Evolutionary conservation across 257 asterid genomes (phyloP).

Genomic region (Leptodermis oblonga): DNA sequence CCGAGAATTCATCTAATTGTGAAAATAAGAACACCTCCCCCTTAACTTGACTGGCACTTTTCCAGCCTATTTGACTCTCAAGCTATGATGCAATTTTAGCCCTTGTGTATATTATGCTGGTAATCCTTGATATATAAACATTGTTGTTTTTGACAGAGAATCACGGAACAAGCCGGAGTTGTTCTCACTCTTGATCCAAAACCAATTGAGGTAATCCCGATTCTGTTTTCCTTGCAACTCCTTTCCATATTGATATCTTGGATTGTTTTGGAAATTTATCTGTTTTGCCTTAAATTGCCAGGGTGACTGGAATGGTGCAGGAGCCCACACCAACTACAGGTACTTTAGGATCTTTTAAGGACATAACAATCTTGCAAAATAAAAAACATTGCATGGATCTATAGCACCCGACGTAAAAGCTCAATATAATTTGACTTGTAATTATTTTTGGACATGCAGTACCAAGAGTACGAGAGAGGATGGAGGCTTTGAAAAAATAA

Average conservation of each 20-base stretch:
- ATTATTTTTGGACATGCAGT: constrained; percentile 37
- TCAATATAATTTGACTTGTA: background rate
- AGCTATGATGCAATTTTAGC: background rate
- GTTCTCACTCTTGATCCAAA: constrained; percentile 91
- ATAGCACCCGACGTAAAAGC: background rate
- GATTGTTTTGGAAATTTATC: constrained; percentile 11
- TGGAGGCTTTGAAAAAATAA: constrained; percentile 89
- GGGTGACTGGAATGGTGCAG: constrained; percentile 99
- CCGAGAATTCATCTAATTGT: background rate
- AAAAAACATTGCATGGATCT: background rate
- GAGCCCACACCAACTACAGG: constrained; percentile 94
- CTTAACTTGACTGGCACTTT: background rate
- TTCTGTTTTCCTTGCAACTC: background rate
- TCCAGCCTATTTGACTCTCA: background rate
- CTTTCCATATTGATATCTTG: background rate
- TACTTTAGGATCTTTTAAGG: constrained; percentile 21
- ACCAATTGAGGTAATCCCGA: constrained; percentile 65
- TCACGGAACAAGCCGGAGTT: constrained; percentile 98
- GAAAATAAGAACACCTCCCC: background rate
- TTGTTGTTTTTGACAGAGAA: constrained; percentile 81
- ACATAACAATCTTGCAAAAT: background rate
- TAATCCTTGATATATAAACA: too few species aligned
- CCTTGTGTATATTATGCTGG: background rate
- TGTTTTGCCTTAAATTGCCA: constrained; percentile 20
- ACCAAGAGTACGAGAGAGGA: constrained; percentile 95